Percentiles rank a stretch among this genome's conserved stretches.
phyloP scores from a whole-genome alignment of 2,329 filamentous ascomycete genomes.

The Boeremia exigua region DNA sequence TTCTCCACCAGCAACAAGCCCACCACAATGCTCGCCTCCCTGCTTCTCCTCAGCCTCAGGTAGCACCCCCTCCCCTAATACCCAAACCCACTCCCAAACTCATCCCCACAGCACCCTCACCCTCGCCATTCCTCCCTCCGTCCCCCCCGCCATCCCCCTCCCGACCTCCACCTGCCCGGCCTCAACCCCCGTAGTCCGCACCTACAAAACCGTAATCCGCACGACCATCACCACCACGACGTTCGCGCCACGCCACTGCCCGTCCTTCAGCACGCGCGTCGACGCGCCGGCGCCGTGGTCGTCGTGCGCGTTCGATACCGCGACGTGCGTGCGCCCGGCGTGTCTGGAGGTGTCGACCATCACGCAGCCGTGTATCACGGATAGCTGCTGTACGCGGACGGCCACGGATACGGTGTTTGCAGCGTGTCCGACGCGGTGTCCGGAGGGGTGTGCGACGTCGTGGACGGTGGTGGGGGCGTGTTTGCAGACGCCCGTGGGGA shows the following conservation, averaged over 20 bases:
- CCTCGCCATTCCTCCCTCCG: slow-evolving; percentile 4
- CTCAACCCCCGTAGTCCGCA: slow-evolving; percentile 10
- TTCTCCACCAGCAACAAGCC: not conserved
- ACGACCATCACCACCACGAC: slow-evolving; percentile 16
- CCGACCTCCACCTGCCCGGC: slow-evolving; percentile 21
- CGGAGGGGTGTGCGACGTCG: slow-evolving; percentile 24
- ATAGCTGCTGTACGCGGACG: slow-evolving; percentile 22
- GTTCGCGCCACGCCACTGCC: slow-evolving; percentile 17
- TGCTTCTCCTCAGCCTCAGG: not conserved
- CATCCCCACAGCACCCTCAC: slow-evolving; percentile 6
- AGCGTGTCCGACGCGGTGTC: slow-evolving; percentile 19
- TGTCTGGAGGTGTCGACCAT: slow-evolving; percentile 22
- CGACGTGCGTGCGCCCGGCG: slow-evolving; percentile 10
- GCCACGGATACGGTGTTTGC: slow-evolving; percentile 23
- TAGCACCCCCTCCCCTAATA: not conserved
- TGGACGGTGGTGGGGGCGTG: slow-evolving; percentile 12
- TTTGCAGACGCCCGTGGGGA: not conserved
- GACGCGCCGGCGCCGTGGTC: slow-evolving; percentile 23
- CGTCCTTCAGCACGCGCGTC: slow-evolving; percentile 21
- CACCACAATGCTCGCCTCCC: not conserved
- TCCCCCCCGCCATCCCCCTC: not conserved
- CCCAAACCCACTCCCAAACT: not conserved
- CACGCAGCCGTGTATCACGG: slow-evolving; percentile 23
- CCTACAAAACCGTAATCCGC: slow-evolving; percentile 10
- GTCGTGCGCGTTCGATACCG: slow-evolving; percentile 22